These are phyloP conservation scores for Trichosanthes cucumerina DNA, from an alignment of 306 rosid genomes.

Conservation along the genomic window DNA sequence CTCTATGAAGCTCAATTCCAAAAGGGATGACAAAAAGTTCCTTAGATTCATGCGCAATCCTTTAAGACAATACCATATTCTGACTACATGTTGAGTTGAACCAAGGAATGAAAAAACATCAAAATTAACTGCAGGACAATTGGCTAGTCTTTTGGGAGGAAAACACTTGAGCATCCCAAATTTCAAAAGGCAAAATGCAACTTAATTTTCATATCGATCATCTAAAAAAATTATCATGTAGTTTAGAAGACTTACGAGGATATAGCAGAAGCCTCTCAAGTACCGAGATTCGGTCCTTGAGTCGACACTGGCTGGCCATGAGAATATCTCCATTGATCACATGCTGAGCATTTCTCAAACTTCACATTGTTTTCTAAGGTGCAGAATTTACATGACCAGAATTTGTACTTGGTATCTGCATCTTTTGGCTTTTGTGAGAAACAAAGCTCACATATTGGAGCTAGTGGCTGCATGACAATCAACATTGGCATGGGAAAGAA, in stretches of 20 bases:
- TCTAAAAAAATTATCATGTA: not conserved
- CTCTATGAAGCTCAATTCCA: not conserved
- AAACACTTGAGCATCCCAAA: not conserved
- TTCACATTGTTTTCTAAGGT: conserved; percentile 59
- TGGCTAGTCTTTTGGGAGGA: not conserved
- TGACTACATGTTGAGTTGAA: not conserved
- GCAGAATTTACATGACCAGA: conserved; percentile 63
- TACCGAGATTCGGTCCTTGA: conserved; percentile 28
- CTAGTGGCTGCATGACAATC: conserved; percentile 42
- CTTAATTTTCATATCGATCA: not conserved
- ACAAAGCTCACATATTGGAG: conserved; percentile 72
- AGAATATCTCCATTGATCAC: conserved; percentile 76
- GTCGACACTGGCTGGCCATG: conserved; percentile 37
- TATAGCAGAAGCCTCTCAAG: conserved; percentile 14
- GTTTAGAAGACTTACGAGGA: not conserved
- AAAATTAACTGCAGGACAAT: not conserved
- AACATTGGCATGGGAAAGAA: conserved; percentile 17
- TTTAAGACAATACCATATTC: not conserved
- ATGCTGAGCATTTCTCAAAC: conserved; percentile 61
- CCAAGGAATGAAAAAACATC: not conserved
- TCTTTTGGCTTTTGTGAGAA: conserved; percentile 51
- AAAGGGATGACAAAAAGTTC: not conserved
- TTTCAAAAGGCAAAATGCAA: not conserved
- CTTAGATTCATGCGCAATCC: not conserved
- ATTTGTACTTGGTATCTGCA: conserved; percentile 33